Evolutionary conservation across 2,329 filamentous ascomycete species (phyloP), one percentile per base, ranked within the genome.

Genomic region (Colletotrichum agaves): DNA sequence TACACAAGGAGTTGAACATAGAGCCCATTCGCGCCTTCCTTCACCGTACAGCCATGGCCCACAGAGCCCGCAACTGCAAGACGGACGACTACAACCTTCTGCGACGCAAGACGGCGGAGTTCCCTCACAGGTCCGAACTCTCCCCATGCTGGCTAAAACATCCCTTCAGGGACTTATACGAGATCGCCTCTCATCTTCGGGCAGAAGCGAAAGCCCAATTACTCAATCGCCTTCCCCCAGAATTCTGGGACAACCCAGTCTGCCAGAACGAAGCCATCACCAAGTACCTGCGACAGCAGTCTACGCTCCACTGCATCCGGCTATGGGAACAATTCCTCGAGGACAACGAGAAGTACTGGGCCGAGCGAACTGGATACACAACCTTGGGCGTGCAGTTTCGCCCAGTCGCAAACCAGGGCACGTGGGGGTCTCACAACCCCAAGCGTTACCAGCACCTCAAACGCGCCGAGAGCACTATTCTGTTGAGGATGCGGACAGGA

Each of bases 1-100:
- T 59, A n/a, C 56, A 49, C 12, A 59, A 49, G 43, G 56, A 59
- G 43, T 1, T 59, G 41, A 31, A 49, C 43, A 27, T 59, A 11
- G 41, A 47, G 43, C 43, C 43, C 11, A 60, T 60, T 23, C 17
- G 23, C 2, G 13, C 47, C 19, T 31, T 47, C 17, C 43, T 49
- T 17, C 43, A 49, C 19, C 21, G 43, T 8, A 46, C 23, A 8
- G 43, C 31, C 17, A 60, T 37, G 43, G 17, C n/a, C n/a, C 56
- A 60, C 19, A 23, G 43, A 13, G 56, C 27, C 5, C 2, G 43
- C 43, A 35, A 46, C 12, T 35, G 15, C 56, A n/a, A 35, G 10
- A 2, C 23, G 23, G 41, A 59, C 1, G 56, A 59, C 21, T 33
- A 12, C 49, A 31, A 53, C 27, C 27, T 35, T 19, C 8, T 53